Evolutionary conservation across 495 filamentous ascomycete species (phyloP).

Genomic region (Podospora pseudopauciseta): DNA sequence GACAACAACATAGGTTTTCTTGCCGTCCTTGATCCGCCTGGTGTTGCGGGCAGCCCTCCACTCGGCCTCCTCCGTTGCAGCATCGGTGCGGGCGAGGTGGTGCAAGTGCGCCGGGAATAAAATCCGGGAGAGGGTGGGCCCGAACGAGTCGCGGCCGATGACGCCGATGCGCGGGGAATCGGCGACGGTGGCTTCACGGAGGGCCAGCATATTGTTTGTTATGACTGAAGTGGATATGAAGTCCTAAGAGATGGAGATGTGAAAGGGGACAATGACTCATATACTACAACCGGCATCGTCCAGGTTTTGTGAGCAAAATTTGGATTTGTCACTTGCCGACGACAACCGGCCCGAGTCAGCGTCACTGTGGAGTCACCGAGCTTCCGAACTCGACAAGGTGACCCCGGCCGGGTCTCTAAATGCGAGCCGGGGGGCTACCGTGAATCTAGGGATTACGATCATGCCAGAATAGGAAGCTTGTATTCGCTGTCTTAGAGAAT

Average conservation of each 20-base stretch:
- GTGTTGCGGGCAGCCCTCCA: conserved; percentile 20
- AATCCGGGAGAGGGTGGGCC: conserved; percentile 10
- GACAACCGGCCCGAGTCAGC: neutral
- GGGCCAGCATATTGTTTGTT: conserved; percentile 16
- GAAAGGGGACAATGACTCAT: neutral
- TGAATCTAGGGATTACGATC: neutral
- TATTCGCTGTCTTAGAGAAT: conserved; percentile 1
- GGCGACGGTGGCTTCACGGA: conserved; percentile 22
- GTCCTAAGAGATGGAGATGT: neutral
- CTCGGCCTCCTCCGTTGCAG: conserved; percentile 14
- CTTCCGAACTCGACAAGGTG: neutral
- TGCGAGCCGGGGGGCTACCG: neutral
- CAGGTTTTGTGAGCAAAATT: neutral
- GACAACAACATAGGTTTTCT: conserved; percentile 23
- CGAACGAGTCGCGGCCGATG: conserved; percentile 22
- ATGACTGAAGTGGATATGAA: neutral
- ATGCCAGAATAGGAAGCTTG: neutral
- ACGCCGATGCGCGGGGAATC: conserved; percentile 19
- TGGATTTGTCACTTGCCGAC: neutral
- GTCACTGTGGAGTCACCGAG: neutral
- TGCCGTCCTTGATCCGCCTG: conserved; percentile 22
- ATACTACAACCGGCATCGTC: neutral
- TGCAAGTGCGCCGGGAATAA: conserved; percentile 25
- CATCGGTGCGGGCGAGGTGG: conserved; percentile 6
- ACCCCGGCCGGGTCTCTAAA: neutral